Evolutionary conservation across 768 basidiomycete genomes (phyloP).

Genomic region (Suillus hirtellus): DNA sequence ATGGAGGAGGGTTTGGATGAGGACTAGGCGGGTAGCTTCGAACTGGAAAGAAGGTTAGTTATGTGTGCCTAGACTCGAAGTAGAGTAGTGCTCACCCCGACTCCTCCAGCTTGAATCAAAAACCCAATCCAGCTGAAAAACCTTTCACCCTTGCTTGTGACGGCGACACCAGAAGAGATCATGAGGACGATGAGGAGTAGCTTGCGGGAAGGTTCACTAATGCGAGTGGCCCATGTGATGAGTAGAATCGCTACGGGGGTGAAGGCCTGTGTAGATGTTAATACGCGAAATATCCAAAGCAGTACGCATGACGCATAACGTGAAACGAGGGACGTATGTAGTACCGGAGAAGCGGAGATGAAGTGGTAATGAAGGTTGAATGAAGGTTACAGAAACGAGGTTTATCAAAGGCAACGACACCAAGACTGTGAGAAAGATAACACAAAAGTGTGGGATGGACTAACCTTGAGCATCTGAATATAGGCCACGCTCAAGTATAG

Average conservation of each 20-base stretch:
- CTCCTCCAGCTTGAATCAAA: slow-evolving; percentile 82
- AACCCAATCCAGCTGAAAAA: slow-evolving; percentile 87
- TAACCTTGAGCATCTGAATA: slow-evolving; percentile 94
- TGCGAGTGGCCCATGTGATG: slow-evolving; percentile 89
- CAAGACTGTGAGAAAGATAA: not conserved
- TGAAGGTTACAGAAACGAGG: not conserved
- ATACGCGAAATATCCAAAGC: not conserved
- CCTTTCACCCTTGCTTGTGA: slow-evolving; percentile 88
- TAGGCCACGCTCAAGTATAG: slow-evolving; percentile 90
- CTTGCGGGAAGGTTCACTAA: slow-evolving; percentile 83
- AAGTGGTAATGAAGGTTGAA: not conserved
- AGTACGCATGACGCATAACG: not conserved
- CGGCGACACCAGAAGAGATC: slow-evolving; percentile 88
- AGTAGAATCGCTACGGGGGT: slow-evolving; percentile 86
- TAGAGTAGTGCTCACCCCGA: slow-evolving; percentile 49
- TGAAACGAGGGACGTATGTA: not conserved
- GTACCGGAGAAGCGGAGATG: not conserved
- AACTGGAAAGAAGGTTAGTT: slow-evolving; percentile 44
- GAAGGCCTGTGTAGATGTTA: slow-evolving; percentile 64
- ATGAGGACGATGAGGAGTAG: slow-evolving; percentile 83
- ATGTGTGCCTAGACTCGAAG: not conserved
- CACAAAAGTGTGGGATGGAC: slow-evolving; percentile 12
- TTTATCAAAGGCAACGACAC: not conserved
- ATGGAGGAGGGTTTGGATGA: slow-evolving; percentile 93
- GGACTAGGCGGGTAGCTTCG: slow-evolving; percentile 91